A percentile compares a stretch with the other conserved stretches of the same genome.
phyloP scores from a whole-genome alignment of 768 basidiomycete species.

The Tricholoma sp. region DNA sequence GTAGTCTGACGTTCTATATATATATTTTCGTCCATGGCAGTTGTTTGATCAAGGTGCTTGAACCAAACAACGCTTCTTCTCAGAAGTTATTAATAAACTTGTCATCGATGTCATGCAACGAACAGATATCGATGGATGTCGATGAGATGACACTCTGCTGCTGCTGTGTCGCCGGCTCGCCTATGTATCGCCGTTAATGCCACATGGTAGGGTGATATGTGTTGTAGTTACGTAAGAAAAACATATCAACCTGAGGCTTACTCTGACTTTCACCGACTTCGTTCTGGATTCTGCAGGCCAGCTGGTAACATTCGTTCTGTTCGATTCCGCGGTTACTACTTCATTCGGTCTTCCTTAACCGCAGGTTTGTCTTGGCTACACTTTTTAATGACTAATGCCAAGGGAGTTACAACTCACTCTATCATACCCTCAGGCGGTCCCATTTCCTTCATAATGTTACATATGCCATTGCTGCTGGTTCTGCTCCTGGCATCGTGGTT shows the following conservation, averaged over 20 bases:
- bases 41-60: not conserved
- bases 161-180: too few relatives aligned
- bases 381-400: constrained; percentile 18
- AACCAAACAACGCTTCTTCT: not conserved
- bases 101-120: too few relatives aligned
- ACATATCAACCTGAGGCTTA: too few relatives aligned
- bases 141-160: too few relatives aligned
- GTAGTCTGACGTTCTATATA: not conserved
- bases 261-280: too few relatives aligned
- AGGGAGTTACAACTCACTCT: constrained; percentile 11
- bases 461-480: constrained; percentile 42
- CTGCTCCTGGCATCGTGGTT: constrained; percentile 31
- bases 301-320: too few relatives aligned
- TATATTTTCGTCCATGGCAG: not conserved
- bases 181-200: too few relatives aligned
- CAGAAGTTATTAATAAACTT: too few relatives aligned
- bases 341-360: constrained; percentile 4
- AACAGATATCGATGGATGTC: too few relatives aligned
- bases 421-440: constrained; percentile 21
- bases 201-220: too few relatives aligned
- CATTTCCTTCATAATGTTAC: constrained; percentile 29
- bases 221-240: too few relatives aligned
- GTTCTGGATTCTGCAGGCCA: too few relatives aligned
- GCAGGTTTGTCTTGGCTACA: constrained; percentile 10
- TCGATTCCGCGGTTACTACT: not conserved